phyloP scores from a whole-genome alignment of 2,329 filamentous ascomycete genomes.

The Grosmannia penicillata region DNA sequence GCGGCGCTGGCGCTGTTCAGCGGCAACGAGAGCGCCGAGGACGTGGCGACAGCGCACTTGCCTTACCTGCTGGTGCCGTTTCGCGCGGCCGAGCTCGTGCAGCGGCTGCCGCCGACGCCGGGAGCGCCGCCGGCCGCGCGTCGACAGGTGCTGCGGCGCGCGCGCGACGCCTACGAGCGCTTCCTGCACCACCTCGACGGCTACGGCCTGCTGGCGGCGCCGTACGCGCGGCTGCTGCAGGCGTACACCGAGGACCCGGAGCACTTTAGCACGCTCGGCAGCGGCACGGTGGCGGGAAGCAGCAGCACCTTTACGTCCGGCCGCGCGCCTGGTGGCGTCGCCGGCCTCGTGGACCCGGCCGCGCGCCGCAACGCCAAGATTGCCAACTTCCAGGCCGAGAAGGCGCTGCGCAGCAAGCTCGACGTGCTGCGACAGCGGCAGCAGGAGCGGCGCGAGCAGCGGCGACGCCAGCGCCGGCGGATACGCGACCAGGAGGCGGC shows the following conservation, averaged over 20 bases:
- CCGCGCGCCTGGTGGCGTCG: slow-evolving; percentile 5
- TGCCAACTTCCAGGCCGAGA: slow-evolving; percentile 69
- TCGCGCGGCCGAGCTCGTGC: slow-evolving; percentile 64
- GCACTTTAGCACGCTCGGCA: slow-evolving; percentile 56
- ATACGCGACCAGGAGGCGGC: slow-evolving; percentile 7
- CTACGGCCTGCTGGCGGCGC: slow-evolving; percentile 55
- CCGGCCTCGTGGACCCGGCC: slow-evolving; percentile 34
- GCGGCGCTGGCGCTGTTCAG: slow-evolving; percentile 71
- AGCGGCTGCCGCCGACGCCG: slow-evolving; percentile 40
- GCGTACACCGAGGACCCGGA: slow-evolving; percentile 56
- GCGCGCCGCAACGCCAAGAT: slow-evolving; percentile 74
- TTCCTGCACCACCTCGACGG: slow-evolving; percentile 65
- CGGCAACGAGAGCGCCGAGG: slow-evolving; percentile 75
- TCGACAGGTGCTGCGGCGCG: slow-evolving; percentile 43
- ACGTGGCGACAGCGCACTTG: slow-evolving; percentile 70
- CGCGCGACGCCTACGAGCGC: slow-evolving; percentile 58
- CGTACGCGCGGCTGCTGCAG: slow-evolving; percentile 56
- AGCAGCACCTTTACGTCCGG: background rate
- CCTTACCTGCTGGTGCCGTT: slow-evolving; percentile 72
- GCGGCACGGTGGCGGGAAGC: slow-evolving; percentile 18
- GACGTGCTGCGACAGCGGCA: slow-evolving; percentile 36
- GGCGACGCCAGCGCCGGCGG: slow-evolving; percentile 7
- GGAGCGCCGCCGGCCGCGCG: slow-evolving; percentile 32
- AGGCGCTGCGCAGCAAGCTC: slow-evolving; percentile 69
- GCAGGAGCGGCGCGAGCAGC: slow-evolving; percentile 6